A percentile compares a stretch with the other conserved stretches of the same genome.
Conservation (phyloP, 176 grass and related monocot genomes). For the Lolium multiflorum region DNA sequence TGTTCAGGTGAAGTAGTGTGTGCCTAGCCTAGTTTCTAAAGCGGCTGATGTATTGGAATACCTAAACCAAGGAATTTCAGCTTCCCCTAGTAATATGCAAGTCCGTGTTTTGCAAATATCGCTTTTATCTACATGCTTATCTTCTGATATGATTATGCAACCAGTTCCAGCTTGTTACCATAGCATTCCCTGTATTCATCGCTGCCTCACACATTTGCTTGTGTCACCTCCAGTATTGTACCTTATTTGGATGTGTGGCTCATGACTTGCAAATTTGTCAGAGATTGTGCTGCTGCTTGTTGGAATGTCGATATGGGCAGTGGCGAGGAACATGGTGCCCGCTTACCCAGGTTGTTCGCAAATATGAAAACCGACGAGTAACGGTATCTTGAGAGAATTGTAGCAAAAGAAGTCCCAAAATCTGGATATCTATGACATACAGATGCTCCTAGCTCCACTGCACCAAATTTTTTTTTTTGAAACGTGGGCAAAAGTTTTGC, state of each 20-base stretch:
- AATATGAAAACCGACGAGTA: no score
- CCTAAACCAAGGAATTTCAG: neutral
- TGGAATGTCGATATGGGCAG: no score
- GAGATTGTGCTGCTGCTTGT: no score
- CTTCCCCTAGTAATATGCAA: neutral
- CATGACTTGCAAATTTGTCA: no score
- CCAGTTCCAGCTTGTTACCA: neutral
- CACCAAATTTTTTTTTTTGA: no score
- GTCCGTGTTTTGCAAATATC: neutral
- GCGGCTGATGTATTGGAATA: neutral
- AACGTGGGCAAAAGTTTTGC: no score
- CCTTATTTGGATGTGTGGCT: neutral
- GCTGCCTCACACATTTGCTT: neutral
- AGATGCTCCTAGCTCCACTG: no score
- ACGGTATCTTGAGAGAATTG: no score
- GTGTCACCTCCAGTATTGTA: neutral
- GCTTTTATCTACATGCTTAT: neutral
- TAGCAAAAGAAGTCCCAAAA: no score
- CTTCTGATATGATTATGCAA: neutral
- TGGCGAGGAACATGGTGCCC: no score
- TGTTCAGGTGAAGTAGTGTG: neutral
- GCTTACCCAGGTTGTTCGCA: no score
- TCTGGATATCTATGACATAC: no score
- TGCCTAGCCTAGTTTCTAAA: neutral
- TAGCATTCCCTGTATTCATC: neutral